These are phyloP conservation scores for Atalantia buxifolia DNA, from an alignment of 345 rosid species.

Conservation along the genomic window DNA sequence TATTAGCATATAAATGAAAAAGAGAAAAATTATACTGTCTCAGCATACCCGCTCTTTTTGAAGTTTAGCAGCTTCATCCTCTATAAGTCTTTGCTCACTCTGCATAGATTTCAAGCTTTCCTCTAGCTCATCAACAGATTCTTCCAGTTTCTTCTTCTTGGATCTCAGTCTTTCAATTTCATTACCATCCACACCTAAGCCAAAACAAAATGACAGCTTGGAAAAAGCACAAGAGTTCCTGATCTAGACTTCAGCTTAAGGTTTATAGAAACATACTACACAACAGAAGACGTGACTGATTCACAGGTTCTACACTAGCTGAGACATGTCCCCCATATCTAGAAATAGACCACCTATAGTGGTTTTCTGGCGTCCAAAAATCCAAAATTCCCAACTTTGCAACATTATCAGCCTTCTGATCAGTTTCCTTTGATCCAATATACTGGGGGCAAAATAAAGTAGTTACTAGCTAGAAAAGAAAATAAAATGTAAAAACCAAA, in stretches of 20 bases:
- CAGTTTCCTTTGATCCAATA: constrained; percentile 81
- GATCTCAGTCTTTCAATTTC: constrained; percentile 65
- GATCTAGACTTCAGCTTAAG: background rate
- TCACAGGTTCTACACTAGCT: constrained; percentile 70
- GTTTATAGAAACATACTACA: constrained; percentile 40
- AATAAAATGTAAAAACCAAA: background rate
- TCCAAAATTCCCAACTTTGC: constrained; percentile 59
- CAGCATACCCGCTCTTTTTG: constrained; percentile 61
- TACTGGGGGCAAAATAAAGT: constrained; percentile 36
- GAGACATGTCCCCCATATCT: constrained; percentile 84
- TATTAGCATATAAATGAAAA: background rate
- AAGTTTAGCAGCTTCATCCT: constrained; percentile 67
- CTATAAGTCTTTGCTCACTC: constrained; percentile 57
- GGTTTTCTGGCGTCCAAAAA: constrained; percentile 95
- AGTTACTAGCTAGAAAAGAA: constrained; percentile 3
- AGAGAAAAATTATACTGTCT: background rate
- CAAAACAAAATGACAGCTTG: background rate
- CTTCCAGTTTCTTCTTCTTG: constrained; percentile 64
- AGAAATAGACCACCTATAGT: constrained; percentile 81
- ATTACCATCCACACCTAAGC: constrained; percentile 58
- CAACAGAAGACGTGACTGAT: constrained; percentile 64
- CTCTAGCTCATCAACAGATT: constrained; percentile 36
- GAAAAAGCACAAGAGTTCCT: background rate
- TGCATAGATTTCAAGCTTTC: constrained; percentile 42
- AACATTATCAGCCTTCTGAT: constrained; percentile 79